These are phyloP conservation scores for Aspergillus ochraceoroseus DNA, from an alignment of 2,329 filamentous ascomycete genomes.

Conservation along the genomic window DNA sequence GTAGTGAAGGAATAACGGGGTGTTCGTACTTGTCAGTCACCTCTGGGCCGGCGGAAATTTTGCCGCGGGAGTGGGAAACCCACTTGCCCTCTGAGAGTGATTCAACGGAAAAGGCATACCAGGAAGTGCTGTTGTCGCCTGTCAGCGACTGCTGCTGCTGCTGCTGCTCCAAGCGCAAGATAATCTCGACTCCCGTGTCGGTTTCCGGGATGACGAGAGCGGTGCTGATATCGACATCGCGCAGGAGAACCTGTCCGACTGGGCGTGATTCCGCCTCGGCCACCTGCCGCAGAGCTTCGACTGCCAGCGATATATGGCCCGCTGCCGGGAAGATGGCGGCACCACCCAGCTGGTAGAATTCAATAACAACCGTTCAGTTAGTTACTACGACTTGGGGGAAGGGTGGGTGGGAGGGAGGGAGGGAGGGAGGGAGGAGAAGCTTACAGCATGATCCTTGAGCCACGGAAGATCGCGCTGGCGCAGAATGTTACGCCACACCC, in stretches of 20 bases:
- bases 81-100: background rate
- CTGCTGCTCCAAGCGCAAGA: conserved; percentile 1
- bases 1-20: background rate
- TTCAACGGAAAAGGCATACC: conserved; percentile 4
- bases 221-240: conserved; percentile 20
- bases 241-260: conserved; percentile 11
- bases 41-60: background rate
- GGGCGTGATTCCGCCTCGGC: background rate
- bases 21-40: no score
- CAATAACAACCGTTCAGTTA: no score
- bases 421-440: background rate
- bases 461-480: conserved; percentile 4
- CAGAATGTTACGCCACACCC: conserved; percentile 1
- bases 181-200: conserved; percentile 13
- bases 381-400: no score
- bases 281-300: background rate
- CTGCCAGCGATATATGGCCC: background rate
- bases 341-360: background rate
- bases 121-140: no score
- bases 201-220: conserved; percentile 20
- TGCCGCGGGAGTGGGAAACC: conserved; percentile 1
- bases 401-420: no score
- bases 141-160: no score
- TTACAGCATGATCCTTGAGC: conserved; percentile 8
- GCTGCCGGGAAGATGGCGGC: background rate